Base-by-base conservation (phyloP, 2,329 filamentous ascomycete genomes). In the Neoascochyta sp. region DNA sequence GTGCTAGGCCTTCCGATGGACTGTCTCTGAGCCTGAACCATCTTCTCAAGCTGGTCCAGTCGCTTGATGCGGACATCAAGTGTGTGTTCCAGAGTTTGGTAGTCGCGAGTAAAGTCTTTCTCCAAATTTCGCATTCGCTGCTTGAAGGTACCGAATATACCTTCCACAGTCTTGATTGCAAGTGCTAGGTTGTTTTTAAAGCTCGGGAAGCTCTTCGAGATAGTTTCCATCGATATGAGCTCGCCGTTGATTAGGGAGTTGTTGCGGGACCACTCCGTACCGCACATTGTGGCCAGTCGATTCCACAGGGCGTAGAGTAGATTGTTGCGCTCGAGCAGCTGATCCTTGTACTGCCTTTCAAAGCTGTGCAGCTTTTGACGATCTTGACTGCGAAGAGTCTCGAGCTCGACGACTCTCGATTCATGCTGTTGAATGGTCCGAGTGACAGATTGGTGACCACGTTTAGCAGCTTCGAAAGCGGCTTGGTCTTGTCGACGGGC, bases 261-360 rank as follows among this genome's bases (percentile, higher is more conserved):
- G 52, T 83, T 80, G 60, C 95, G 85, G 4, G 85, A 79, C 90
- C 92, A 98, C 55, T 96, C 92, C 0, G 80, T 76, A 8, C 92
- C 92, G 52, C 92, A 96, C 23, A 96, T 74, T 0, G 78, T 74
- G 3, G 86, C 89, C 7, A 98, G 74, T 24, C 85, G 78, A 42
- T 90, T 90, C 92, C 92, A 98, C 4, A 96, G 69, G n/a, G 80
- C 75, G 13, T 95, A 76, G 11, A 96, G 74, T 29, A 98, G 71
- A 38, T 86, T 83, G 65, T 96, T 95, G 32, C 92, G 81, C 65
- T 96, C 92, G 23, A 75, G 76, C 21, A 96, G 74, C 64, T 96
- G 88, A 29, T 95, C 89, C 47, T 83, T 85, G 63, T 86, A 85
- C 35, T 81, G 78, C 43, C 80, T 74, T 63, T 98, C 92, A 6